Evolutionary conservation across 345 rosid species (phyloP), one percentile per base, ranked within the genome.

Genomic region (Camelina laxa): DNA sequence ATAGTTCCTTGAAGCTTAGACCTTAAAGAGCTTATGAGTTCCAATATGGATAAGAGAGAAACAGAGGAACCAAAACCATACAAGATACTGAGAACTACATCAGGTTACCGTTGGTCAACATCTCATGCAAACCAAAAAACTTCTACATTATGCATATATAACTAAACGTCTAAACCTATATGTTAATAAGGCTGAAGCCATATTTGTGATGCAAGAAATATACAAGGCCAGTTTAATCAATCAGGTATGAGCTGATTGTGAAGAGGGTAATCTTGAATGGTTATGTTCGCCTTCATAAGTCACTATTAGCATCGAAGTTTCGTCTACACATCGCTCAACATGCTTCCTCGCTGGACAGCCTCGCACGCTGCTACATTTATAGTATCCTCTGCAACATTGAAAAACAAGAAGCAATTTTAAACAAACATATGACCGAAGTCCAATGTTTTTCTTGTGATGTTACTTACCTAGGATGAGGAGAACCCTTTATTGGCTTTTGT

Each of bases 271-370:
- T 81, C 85, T 82, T 36, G 91, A 80, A 75, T 90, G 96, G 55
- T 82, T 90, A 70, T 90, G 96, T 65, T 88, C 91, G 1, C 89
- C 93, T 84, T 90, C 93, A 11, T 90, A 90, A 1, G 91, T 88
- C 57, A 90, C 90, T 61, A 84, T 84, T 60, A 87, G 78, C 96
- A 88, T 87, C 2, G 91, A 78, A 68, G 96, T 81, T 42, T 90
- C 93, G 22, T 88, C 91, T 22, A 82, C 58, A 70, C 93, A 85
- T 80, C 93, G 74, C 80, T 90, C 91, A 0, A 90, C 96, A 19
- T 88, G 96, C 82, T 88, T 90, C 81, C 90, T 84, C 22, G 91
- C 96, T 1, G 96, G 91, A 78, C 93, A 88, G 17, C 93, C 91
- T 79, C 91, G 74, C 33, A 88, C 49, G 24, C 83, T 87, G 75